Evolutionary conservation across 805 yeast genomes (phyloP), one percentile per base, ranked within the genome.

Genomic region (Teunomyces panamensis): DNA sequence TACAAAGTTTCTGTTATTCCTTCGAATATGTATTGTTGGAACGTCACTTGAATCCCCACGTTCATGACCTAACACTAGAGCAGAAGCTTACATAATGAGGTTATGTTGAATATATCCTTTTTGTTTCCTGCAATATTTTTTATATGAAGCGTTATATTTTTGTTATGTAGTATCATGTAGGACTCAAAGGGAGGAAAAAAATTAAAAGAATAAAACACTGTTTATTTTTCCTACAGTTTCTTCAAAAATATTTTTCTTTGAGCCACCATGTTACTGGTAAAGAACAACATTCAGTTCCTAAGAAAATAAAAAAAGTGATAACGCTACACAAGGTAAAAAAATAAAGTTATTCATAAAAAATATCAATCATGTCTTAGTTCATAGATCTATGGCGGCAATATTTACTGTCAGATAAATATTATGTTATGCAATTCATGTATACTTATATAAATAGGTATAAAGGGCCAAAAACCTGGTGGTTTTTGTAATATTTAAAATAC

Each of bases 341-440:
- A 35, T 35, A 35, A 35, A 35, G 20, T 35, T 10, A 35, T 35
- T 16, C 4, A n/a, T 20, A 17, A 35, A 35, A 35, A 35, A 20
- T 35, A 35, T 20, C 11, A 5, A 35, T 17, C 9, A 35, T 35
- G 39, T 35, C 39, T 35, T 35, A 35, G 39, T 35, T 35, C 39
- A 35, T n/a, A 20, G 39, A 35, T 35, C 39, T 35, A 17, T 35
- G 34, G 14, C 39, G 39, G 28, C 39, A 35, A 20, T 35, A n/a
- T 32, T 32, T 32, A 32, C 34, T 32, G 34, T 32, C 34, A 32
- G 34, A 13, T 32, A 32, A 32, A 13, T 32, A 32, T 32, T 32
- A 32, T 32, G 4, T 32, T 32, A 32, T 32, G 16, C 14, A 32
- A 11, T 32, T 16, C 14, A 32, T 30, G 8, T 30, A n/a, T 10